Percentiles rank a stretch among this genome's conserved stretches.
phyloP scores from a whole-genome alignment of 2,329 filamentous ascomycete genomes.

The Apiospora koreana region DNA sequence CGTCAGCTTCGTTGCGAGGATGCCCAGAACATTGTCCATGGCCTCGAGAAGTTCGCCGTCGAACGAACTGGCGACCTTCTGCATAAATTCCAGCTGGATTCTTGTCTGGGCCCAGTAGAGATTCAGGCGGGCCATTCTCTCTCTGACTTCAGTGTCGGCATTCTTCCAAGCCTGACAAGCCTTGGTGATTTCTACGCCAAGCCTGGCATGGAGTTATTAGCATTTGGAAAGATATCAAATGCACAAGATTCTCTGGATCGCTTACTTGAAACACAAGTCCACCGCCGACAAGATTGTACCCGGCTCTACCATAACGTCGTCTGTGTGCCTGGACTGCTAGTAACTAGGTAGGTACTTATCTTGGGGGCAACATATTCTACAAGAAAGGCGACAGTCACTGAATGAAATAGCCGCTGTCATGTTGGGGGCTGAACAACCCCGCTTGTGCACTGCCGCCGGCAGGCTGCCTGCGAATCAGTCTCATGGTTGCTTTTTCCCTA shows the following conservation, averaged over 20 bases:
- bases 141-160: not conserved
- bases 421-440: not conserved
- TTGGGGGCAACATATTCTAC: no score
- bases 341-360: no score
- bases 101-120: not conserved
- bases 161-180: not conserved
- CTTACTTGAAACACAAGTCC: conserved; percentile 13
- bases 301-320: not conserved
- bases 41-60: not conserved
- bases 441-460: not conserved
- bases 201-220: not conserved
- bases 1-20: not conserved
- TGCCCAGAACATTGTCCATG: not conserved
- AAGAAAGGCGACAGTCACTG: not conserved
- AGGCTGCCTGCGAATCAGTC: not conserved
- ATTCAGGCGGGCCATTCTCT: not conserved
- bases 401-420: no score
- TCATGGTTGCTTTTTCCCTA: not conserved
- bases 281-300: not conserved
- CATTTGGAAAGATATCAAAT: not conserved
- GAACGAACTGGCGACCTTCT: not conserved
- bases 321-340: no score
- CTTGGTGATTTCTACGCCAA: not conserved
- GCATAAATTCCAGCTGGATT: not conserved
- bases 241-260: not conserved